Base-by-base conservation (phyloP, 257 asterid species). In the Verbascum thapsus region DNA sequence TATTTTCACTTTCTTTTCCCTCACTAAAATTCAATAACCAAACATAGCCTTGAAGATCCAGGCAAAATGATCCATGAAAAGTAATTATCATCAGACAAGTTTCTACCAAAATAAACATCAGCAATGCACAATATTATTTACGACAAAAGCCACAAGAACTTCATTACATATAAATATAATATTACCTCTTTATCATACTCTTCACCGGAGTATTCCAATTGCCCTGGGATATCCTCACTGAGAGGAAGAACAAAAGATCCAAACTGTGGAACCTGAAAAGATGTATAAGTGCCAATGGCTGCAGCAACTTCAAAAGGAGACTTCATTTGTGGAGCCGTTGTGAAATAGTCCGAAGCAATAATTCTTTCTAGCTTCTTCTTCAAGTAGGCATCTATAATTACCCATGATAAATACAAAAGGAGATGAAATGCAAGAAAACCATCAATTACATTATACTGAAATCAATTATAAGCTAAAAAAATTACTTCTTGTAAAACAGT, bases 221-320 rank as follows among this genome's bases (percentile, higher is more conserved):
- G n/a, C n/a, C n/a, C n/a, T n/a, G n/a, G n/a, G n/a, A n/a, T n/a
- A n/a, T n/a, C n/a, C n/a, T n/a, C n/a, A n/a, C n/a, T n/a, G n/a
- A n/a, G n/a, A n/a, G n/a, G n/a, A n/a, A n/a, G n/a, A n/a, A n/a
- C n/a, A n/a, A n/a, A n/a, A n/a, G n/a, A n/a, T n/a, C n/a, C n/a
- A n/a, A n/a, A n/a, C n/a, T n/a, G n/a, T n/a, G n/a, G n/a, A n/a
- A n/a, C n/a, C n/a, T n/a, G n/a, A n/a, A n/a, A n/a, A n/a, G n/a
- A n/a, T n/a, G n/a, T n/a, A n/a, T 77, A 80, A 49, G 65, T 78
- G n/a, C 79, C 74, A 51, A 66, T 82, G 63, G 86, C 83, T 55
- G 87, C 85, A 8, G 74, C 85, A 75, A 86, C 74, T 67, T 84
- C 89, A 71, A 61, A 74, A 32, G 90, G 85, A 67, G 74, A 80